A percentile compares a stretch with the other conserved stretches of the same genome.
phyloP scores from a whole-genome alignment of 129 eudicot species.

The Pulicaria dysenterica region DNA sequence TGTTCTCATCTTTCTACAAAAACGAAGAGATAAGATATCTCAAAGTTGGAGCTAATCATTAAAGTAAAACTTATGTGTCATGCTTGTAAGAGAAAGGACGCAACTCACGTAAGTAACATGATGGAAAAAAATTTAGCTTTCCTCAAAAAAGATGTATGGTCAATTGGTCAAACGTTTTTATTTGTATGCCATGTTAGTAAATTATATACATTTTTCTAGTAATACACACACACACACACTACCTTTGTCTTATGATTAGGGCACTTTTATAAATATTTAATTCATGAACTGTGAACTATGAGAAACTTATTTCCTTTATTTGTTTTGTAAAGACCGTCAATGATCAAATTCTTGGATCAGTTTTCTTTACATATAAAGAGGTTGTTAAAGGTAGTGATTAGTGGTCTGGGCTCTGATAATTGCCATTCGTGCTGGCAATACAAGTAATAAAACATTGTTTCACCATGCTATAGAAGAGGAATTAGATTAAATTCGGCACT shows the following conservation, averaged over 20 bases:
- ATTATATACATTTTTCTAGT: background rate
- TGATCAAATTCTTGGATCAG: too few relatives aligned
- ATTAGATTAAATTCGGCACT: too few relatives aligned
- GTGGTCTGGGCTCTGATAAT: too few relatives aligned
- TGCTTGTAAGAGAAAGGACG: background rate
- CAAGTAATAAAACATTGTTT: too few relatives aligned
- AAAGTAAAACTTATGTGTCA: background rate
- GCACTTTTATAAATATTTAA: too few relatives aligned
- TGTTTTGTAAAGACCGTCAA: too few relatives aligned
- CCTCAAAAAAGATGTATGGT: background rate
- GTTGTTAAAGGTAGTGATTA: too few relatives aligned
- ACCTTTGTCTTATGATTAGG: background rate
- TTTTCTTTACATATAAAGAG: too few relatives aligned
- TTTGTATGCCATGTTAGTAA: background rate
- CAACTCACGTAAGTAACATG: background rate
- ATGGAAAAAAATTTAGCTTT: background rate
- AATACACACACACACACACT: background rate
- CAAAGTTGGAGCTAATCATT: background rate
- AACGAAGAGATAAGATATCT: background rate
- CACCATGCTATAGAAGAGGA: too few relatives aligned
- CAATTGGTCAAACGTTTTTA: background rate
- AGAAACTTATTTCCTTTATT: too few relatives aligned
- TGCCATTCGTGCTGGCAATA: too few relatives aligned
- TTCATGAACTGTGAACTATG: too few relatives aligned
- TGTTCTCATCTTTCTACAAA: conserved; percentile 12